Evolutionary conservation across 2,329 filamentous ascomycete species (phyloP).

Genomic region (Gnomoniopsis smithogilvyi): DNA sequence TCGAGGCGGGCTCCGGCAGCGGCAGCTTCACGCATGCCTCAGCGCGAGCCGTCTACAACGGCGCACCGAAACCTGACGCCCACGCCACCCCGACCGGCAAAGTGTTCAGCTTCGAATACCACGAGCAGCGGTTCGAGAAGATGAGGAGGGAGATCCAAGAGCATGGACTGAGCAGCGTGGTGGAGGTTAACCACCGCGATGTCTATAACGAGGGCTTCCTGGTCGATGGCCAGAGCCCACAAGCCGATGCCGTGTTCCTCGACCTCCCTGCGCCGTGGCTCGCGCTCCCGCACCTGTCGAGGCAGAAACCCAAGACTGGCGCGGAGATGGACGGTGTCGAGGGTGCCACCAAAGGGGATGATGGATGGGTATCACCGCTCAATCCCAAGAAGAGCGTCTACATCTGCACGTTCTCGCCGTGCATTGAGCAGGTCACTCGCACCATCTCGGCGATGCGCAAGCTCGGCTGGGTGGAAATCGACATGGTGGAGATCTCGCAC

Average conservation of each 20-base stretch:
- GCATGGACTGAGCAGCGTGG: constrained; percentile 63
- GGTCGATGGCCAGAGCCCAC: constrained; percentile 55
- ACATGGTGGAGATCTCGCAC: constrained; percentile 87
- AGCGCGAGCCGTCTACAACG: constrained; percentile 71
- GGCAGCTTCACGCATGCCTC: constrained; percentile 83
- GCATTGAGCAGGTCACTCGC: constrained; percentile 90
- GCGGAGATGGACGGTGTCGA: constrained; percentile 21
- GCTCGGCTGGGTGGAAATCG: constrained; percentile 85
- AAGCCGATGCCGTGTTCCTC: constrained; percentile 71
- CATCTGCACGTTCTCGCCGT: constrained; percentile 93
- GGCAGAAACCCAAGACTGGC: constrained; percentile 38
- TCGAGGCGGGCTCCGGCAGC: constrained; percentile 79
- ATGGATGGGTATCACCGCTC: constrained; percentile 57
- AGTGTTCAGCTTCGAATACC: constrained; percentile 81
- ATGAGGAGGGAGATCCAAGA: constrained; percentile 66
- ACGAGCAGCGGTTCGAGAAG: constrained; percentile 67
- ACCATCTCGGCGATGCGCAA: constrained; percentile 79
- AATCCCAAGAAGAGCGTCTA: constrained; percentile 70
- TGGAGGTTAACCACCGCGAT: constrained; percentile 73
- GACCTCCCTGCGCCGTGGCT: constrained; percentile 81
- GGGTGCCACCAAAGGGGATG: constrained; percentile 14
- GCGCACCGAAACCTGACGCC: constrained; percentile 43
- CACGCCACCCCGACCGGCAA: constrained; percentile 52
- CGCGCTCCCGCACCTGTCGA: constrained; percentile 71
- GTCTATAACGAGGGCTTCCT: constrained; percentile 75